Evolutionary conservation across 2,329 filamentous ascomycete species (phyloP).

Genomic region (Neurospora crassa): DNA sequence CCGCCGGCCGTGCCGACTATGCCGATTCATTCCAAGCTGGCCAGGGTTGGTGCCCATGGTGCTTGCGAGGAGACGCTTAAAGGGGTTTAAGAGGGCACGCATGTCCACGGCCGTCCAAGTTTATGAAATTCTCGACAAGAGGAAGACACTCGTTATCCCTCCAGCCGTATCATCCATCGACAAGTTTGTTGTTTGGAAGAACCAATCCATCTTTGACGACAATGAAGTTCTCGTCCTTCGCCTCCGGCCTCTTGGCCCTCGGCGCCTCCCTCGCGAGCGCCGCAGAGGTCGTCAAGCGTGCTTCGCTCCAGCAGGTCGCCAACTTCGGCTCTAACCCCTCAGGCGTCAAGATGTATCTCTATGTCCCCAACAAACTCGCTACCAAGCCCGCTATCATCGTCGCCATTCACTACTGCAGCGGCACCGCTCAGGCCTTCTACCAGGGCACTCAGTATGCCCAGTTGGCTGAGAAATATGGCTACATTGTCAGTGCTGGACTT

Average conservation of each 20-base stretch:
- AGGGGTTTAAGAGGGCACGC: not conserved
- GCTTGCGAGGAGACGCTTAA: not conserved
- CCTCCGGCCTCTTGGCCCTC: constrained; percentile 15
- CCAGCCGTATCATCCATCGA: not conserved
- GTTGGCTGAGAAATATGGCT: constrained; percentile 44
- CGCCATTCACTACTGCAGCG: constrained; percentile 47
- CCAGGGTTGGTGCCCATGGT: not conserved
- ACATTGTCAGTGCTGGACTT: constrained; percentile 29
- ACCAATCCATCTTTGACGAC: not conserved
- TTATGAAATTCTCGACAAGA: not conserved
- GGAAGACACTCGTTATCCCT: not conserved
- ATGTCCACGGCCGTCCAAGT: not conserved
- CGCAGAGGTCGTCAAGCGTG: constrained; percentile 13
- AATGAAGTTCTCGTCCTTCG: constrained; percentile 15
- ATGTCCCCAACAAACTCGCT: constrained; percentile 26
- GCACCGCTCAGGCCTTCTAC: constrained; percentile 43
- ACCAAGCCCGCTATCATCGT: constrained; percentile 41
- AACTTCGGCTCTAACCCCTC: constrained; percentile 22
- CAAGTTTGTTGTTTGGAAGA: not conserved
- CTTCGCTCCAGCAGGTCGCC: constrained; percentile 20
- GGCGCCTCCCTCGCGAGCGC: constrained; percentile 12
- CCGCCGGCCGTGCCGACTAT: not conserved
- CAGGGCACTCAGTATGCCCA: constrained; percentile 39
- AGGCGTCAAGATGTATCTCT: constrained; percentile 23
- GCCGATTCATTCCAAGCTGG: not conserved